Base-by-base conservation (phyloP, 192 early-diverging fungal species). In the Backusella macrospora region DNA sequence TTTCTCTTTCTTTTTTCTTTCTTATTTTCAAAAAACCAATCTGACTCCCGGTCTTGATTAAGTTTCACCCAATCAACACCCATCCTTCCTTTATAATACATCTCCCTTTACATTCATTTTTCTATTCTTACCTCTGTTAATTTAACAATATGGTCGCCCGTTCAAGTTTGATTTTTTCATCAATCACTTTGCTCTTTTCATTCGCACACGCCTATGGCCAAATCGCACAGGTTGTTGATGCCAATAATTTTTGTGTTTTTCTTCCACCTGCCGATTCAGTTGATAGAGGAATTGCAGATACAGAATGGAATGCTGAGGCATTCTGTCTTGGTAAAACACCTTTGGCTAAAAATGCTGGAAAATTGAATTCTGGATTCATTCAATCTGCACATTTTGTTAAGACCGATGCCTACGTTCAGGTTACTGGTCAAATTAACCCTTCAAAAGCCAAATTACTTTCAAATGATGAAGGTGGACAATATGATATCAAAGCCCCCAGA, bases 401-500 rank as follows among this genome's bases (percentile, higher is more conserved):
- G 18, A 82, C 79, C 1, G 68, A 77, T 42, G 79, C 70, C 1
- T 88, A 83, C 38, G 83, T 88, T 49, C 86, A 88, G 68, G 73
- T 88, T 21, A 88, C 86, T 62, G 86, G 86, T 55, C 70, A 73
- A 52, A 86, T 88, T 29, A 67, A 85, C 44, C 74, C 76, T 14
- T 52, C 66, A 12, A 76, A 76, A 46, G 84, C 78, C 26, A 65
- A 65, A 0, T 44, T 86, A 9, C 15, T 65, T 21, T 12, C 71
- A 0, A 73, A 21, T 6, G 86, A 88, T 38, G 69, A 76, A 8
- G 86, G 86, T 52, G 86, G 86, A 37, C 86, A 88, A 70, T 83
- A 78, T 38, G 86, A 88, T 69, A 66, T 80, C 37, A 72, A 66
- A 15, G 81, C 85, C 15, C 85, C 85, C 38, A 66, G 44, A 16